Evolutionary conservation across 192 early-diverging fungal species (phyloP), one percentile per base, ranked within the genome.

Genomic region (Coemansia sp.): DNA sequence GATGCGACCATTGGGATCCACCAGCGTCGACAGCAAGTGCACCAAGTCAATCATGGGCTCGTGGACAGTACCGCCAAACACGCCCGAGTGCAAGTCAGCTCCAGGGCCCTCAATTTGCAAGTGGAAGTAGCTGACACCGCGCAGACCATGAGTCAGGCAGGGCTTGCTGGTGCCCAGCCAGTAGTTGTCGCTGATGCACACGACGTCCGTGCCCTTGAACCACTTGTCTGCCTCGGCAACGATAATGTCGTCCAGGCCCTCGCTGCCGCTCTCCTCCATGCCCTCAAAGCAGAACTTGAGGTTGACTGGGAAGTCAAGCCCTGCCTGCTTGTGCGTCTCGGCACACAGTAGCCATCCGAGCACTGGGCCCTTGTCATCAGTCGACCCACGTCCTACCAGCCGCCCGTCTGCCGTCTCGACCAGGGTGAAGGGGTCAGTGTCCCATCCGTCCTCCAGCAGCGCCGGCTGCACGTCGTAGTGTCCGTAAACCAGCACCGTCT

Each of bases 391-490:
- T 42, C 96, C 97, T 49, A 93, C 86, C 68, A 99, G 85, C 34
- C 91, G 87, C 40, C 93, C 92, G 71, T 95, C 86, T 47, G 89
- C 90, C 70, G 91, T 91, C 86, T 98, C 96, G 9, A 91, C 84
- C 71, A 99, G 80, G 43, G 88, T 90, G 74, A 93, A 99, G 38
- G 97, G 97, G 71, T 98, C 94, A 18, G 90, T 92, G 68, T 85
- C 89, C 97, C 97, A 99, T 5, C 96, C 93, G 74, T 94, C 93
- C 71, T 89, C 89, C 62, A 88, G 77, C 65, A 93, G 82, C 57
- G 92, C 90, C 75, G 97, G 97, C 87, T 99, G 97, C 47, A 99
- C 97, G 77, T 99, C 97, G 85, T 98, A 98, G 85, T 99, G 97
- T 18, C 97, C 96, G 84, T 98, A 98, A 66, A 99, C 94, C 43